Conservation (phyloP, 306 rosid genomes). For the Citrullus amarus region DNA sequence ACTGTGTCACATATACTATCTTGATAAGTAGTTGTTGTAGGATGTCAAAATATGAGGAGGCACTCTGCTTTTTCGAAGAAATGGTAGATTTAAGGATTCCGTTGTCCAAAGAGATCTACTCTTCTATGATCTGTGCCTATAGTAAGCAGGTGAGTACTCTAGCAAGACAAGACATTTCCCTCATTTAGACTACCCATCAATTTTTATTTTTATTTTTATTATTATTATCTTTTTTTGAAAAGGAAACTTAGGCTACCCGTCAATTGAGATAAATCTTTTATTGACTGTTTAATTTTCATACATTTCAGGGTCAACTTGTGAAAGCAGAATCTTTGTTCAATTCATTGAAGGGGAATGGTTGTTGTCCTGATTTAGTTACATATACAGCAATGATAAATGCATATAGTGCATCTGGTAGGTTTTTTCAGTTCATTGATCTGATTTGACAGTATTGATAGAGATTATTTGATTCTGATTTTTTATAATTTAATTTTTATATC, state of each 20-base stretch:
- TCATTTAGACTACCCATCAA: neutral
- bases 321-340: constrained; percentile 73
- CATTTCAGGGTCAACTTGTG: constrained; percentile 45
- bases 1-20: constrained; percentile 69
- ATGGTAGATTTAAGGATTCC: constrained; percentile 55
- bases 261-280: neutral
- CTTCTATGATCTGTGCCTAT: constrained; percentile 65
- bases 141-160: constrained; percentile 61
- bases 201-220: too few relatives aligned
- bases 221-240: too few relatives aligned
- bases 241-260: neutral
- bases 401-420: constrained; percentile 53
- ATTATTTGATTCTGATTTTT: constrained; percentile 8
- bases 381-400: constrained; percentile 85
- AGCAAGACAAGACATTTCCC: constrained; percentile 12
- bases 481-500: constrained; percentile 17
- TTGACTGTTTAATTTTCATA: constrained; percentile 9
- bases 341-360: constrained; percentile 53
- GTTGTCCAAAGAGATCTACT: constrained; percentile 63
- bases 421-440: constrained; percentile 6
- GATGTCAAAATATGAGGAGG: constrained; percentile 70
- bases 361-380: constrained; percentile 57
- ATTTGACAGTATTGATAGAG: constrained; percentile 11
- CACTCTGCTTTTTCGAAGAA: constrained; percentile 48
- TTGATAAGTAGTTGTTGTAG: constrained; percentile 88